Evolutionary conservation across 176 grass and related monocot species (phyloP), one percentile per base, ranked within the genome.

Genomic region (Areca catechu): DNA sequence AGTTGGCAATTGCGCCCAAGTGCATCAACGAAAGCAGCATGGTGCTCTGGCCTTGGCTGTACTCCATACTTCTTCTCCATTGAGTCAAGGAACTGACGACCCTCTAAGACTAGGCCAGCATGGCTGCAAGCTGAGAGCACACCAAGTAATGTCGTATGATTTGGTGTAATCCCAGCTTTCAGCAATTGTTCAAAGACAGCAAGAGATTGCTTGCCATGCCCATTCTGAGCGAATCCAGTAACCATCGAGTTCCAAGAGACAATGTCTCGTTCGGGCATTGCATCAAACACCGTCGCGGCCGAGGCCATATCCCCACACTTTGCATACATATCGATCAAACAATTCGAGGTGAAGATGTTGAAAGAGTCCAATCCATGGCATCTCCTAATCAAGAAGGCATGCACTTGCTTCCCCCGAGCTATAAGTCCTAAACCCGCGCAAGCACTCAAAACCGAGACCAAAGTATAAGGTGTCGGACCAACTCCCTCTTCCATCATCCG

Each of bases 201-300:
- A 22, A 83, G 72, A 0, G 88, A 91, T 59, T 83, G 63, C 34
- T 73, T 83, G 50, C 72, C 88, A 54, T 71, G 28, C 16, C 88
- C 82, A 83, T 91, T 91, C 66, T 86, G 82, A 0, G 82, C 83
- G 62, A 86, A 80, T 5, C 82, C 88, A 2, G 82, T 83, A 49
- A 86, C 71, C 79, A 86, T 77, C 7, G 88, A 91, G 56, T 89
- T 89, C 81, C 86, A 89, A 51, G 78, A 78, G 16, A 89, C 76
- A 61, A 79, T 48, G 65, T 89, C 74, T 61, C 15, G 63, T 24
- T 78, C 67, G 30, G 74, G 67, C 74, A 85, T 85, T 53, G 1
- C 9, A 12, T 53, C 49, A 15, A 89, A 89, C 58, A 82, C 18
- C 6, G 1, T n/a, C 67, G 56, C 20, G 7, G 82, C 79, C 0